Evolutionary conservation across 2,329 filamentous ascomycete species (phyloP), one percentile per base, ranked within the genome.

Genomic region (Sordariomycetes sp.): DNA sequence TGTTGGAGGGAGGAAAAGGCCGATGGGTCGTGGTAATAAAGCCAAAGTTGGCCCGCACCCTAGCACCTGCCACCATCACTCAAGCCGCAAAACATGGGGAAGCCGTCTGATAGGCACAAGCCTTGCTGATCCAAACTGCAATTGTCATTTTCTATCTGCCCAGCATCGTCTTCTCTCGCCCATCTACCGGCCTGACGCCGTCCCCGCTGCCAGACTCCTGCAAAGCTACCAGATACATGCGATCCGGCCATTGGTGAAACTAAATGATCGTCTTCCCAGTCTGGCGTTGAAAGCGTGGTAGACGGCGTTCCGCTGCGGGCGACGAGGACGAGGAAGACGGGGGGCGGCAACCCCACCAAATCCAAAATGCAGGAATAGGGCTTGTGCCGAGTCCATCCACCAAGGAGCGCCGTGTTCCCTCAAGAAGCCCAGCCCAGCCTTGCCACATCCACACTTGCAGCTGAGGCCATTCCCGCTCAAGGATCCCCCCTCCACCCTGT

Each of bases 1-100:
- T 54, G 53, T 43, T 35, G 57, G 20, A 62, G 66, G 64, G 64
- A 64, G 62, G 65, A 64, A 64, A 64, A 65, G 58, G 65, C 66
- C 62, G 61, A 63, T 65, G 59, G 57, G 59, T 46, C 58, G 57
- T 52, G 53, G 58, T 60, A 61, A 60, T 52, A 58, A 58, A 53
- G 43, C 53, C 54, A 54, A 58, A 61, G 57, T 60, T 56, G 51
- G 54, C 35, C 58, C 58, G 53, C 58, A 59, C 58, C 51, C 58
- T 50, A 54, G 34, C 58, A 60, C 57, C 57, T 43, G 57, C 59
- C 59, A 62, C 61, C 59, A 32, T 43, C 56, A 57, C 60, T 59
- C 59, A 61, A 63, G 61, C 61, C 61, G 61, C 61, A 60, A 56
- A 58, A 60, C 51, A 53, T 61, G 59, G 53, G 28, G n/a, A 35